phyloP scores from a whole-genome alignment of 2,329 filamentous ascomycete genomes.

The Colletotrichum tropicicola region DNA sequence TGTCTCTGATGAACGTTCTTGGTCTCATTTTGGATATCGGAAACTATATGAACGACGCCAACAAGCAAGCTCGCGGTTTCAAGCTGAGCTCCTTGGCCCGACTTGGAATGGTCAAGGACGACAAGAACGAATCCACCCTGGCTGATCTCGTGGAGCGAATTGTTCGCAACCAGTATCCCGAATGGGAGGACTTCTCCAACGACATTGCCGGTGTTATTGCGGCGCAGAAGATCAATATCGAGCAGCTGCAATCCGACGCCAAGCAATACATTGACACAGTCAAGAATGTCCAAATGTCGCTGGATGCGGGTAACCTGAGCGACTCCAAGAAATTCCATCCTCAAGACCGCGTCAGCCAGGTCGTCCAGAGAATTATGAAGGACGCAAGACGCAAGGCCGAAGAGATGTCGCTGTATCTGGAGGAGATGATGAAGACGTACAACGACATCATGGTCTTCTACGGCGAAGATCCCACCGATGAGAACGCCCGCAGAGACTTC shows the following conservation, averaged over 20 bases:
- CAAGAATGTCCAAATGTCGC: slow-evolving; percentile 88
- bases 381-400: slow-evolving; percentile 95
- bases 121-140: slow-evolving; percentile 97
- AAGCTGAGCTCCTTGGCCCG: slow-evolving; percentile 94
- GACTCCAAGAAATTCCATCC: slow-evolving; percentile 98
- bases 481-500: slow-evolving; percentile 93
- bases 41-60: slow-evolving; percentile 99
- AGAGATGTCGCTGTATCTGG: slow-evolving; percentile 91
- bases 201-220: slow-evolving; percentile 84
- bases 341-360: slow-evolving; percentile 90
- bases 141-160: slow-evolving; percentile 96
- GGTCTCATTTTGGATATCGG: slow-evolving; percentile 97
- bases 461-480: slow-evolving; percentile 91
- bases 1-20: slow-evolving; percentile 94
- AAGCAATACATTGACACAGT: slow-evolving; percentile 95
- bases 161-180: slow-evolving; percentile 93
- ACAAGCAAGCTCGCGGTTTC: slow-evolving; percentile 98
- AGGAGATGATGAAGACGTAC: slow-evolving; percentile 91
- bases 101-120: slow-evolving; percentile 97
- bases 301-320: slow-evolving; percentile 93
- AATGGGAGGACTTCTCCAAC: slow-evolving; percentile 89
- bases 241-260: slow-evolving; percentile 87
- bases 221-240: slow-evolving; percentile 92
- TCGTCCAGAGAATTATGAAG: slow-evolving; percentile 95
- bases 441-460: slow-evolving; percentile 97